Conservation (phyloP, 257 asterid species). For the Salvia rosmarinus region DNA sequence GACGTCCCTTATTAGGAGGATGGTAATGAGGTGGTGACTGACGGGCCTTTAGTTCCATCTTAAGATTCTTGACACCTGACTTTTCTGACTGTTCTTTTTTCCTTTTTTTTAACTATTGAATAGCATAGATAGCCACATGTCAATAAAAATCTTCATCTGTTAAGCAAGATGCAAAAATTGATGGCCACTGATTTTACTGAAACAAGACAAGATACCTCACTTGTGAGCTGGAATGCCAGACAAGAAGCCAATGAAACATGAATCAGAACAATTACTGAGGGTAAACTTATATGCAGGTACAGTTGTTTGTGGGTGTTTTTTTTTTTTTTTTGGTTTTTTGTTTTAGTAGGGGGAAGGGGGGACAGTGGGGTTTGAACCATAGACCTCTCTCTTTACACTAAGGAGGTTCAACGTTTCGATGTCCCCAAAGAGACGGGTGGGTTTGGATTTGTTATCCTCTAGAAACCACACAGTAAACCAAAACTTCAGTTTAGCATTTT, state of each 20-base stretch:
- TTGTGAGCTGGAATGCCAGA: conserved; percentile 19
- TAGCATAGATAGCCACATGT: not conserved
- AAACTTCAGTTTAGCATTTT: not conserved
- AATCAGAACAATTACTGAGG: not conserved
- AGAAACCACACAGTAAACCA: not conserved
- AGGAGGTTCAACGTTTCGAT: too few species aligned
- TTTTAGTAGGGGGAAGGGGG: too few species aligned
- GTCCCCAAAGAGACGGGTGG: too few species aligned
- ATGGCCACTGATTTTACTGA: conserved; percentile 14
- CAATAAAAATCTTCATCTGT: not conserved
- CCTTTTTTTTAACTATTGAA: not conserved
- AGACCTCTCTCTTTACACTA: too few species aligned
- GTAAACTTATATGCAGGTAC: not conserved
- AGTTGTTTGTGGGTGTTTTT: not conserved
- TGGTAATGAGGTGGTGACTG: not conserved
- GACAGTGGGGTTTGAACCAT: too few species aligned
- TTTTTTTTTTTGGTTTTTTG: too few species aligned
- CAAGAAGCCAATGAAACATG: conserved; percentile 13
- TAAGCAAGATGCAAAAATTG: conserved; percentile 23
- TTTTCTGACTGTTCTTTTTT: too few species aligned
- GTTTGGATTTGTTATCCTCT: not conserved
- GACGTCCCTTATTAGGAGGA: not conserved
- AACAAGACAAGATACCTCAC: conserved; percentile 18
- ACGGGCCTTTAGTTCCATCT: not conserved
- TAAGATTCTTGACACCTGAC: not conserved